Evolutionary conservation across 108 stramenopile species (phyloP), one percentile per base, ranked within the genome.

Genomic region (Cylindrotheca fusiformis): DNA sequence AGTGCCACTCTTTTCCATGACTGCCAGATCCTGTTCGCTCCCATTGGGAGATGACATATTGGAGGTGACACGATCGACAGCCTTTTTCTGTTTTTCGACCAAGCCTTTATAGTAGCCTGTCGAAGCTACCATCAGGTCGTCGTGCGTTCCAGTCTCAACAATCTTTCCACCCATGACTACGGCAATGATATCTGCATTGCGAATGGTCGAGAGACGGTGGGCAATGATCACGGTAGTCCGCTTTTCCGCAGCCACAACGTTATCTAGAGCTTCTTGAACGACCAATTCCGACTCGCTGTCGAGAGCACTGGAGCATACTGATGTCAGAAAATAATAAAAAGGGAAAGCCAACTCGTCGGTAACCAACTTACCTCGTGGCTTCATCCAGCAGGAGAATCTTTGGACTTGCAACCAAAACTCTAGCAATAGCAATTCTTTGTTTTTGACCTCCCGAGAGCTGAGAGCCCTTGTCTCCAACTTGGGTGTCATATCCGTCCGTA

Each of bases 131-230:
- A 55, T 27, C n/a, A 94, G 81, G 60, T 91, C 79, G 2, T 87
- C 87, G 68, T 98, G 96, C 0, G 88, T 89, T 12, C 97, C 97
- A 23, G 75, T 75, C 65, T 97, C 96, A 6, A 83, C 84, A 19
- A 98, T 65, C 51, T 55, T 60, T 3, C 95, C 95, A 12, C 81
- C 60, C 28, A 77, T 60, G 26, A 96, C 63, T 24, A 98, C 90
- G 32, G 81, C 69, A 76, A 98, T 98, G 62, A 87, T 73, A 58
- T 96, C 92, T 1, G 95, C 95, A 67, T 79, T 61, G 22, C 76
- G 67, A 63, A 95, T 79, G 23, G 95, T 96, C 28, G 89, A 83
- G 20, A 96, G 67, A 12, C 97, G 77, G 65, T 97, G 97, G 4
- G 97, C 95, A 54, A 96, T 87, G 18, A 96, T 69, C 57, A 94